Conservation (phyloP, 192 early-diverging fungal genomes). For the Coemansia sp. region DNA sequence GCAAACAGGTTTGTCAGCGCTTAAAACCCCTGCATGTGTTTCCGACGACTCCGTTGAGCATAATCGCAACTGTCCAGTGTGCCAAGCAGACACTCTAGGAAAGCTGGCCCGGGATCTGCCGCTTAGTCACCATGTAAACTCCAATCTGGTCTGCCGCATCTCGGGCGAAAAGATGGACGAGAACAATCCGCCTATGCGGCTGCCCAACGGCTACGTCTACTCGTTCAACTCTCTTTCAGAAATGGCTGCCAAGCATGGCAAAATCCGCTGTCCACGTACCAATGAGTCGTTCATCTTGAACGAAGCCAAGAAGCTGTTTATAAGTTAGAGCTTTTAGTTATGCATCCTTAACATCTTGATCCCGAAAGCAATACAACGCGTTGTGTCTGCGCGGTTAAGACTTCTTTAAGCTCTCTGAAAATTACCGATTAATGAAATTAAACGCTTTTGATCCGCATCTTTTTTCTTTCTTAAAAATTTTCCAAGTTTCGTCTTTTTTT, state of each 20-base stretch:
- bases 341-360: neutral
- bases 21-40: conserved; percentile 85
- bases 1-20: conserved; percentile 92
- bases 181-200: conserved; percentile 91
- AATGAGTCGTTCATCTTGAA: conserved; percentile 54
- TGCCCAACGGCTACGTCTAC: conserved; percentile 97
- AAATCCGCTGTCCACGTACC: conserved; percentile 73
- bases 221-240: conserved; percentile 70
- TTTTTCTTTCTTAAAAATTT: neutral
- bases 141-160: conserved; percentile 88
- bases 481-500: neutral
- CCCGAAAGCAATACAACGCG: no score
- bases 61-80: conserved; percentile 96
- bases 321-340: conserved; percentile 50
- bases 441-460: neutral
- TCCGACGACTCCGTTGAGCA: conserved; percentile 63
- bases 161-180: conserved; percentile 93
- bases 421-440: no score
- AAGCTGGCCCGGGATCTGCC: conserved; percentile 81
- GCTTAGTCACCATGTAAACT: conserved; percentile 92
- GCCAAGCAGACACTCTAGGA: conserved; percentile 80
- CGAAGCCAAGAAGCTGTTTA: conserved; percentile 75
- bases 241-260: conserved; percentile 64
- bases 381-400: no score
- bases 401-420: no score